Base-by-base conservation (phyloP, 768 basidiomycete species). In the Calocera viscosa region DNA sequence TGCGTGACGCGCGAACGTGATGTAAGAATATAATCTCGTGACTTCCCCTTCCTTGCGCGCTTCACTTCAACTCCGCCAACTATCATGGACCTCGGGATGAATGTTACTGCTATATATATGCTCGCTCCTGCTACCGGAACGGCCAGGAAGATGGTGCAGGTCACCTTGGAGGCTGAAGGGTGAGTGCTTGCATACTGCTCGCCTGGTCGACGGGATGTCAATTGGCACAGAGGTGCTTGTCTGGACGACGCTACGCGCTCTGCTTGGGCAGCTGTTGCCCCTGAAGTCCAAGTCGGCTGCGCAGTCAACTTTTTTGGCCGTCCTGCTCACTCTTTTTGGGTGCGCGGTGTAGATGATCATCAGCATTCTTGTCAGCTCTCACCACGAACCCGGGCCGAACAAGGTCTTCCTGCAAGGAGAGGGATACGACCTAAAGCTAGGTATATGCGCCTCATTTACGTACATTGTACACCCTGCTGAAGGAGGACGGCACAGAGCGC, bases 21-120 rank as follows among this genome's bases (percentile, higher is more conserved):
- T 60, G 53, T 60, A 60, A 28, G 53, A 60, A 60, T 60, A 60
- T 60, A 60, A 60, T 60, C 53, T 32, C 30, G 11, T 32, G 26
- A 60, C 30, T 28, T 60, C 14, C 2, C 53, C 53, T 32, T 28
- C 8, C 53, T 7, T 19, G 24, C 30, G 53, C 26, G 26, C 53
- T 16, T 28, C 53, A 5, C 14, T 10, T 12, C 10, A 10, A 32
- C 26, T 16, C 24, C 30, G 30, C 22, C 11, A 19, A 30, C 53
- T 26, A 28, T 60, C 14, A 26, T 60, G 14, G 53, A 60, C 30
- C 53, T 60, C 10, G 14, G 16, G 10, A 5, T 60, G 53, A 60
- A 60, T 22, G 10, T 26, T 2, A 60, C 53, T 28, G 53, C 53
- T 11, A 60, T 60, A 60, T 60, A 5, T 22, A 28, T 60, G 26